Evolutionary conservation across 768 basidiomycete species (phyloP), one percentile per base, ranked within the genome.

Genomic region (Leccinum variicolor): DNA sequence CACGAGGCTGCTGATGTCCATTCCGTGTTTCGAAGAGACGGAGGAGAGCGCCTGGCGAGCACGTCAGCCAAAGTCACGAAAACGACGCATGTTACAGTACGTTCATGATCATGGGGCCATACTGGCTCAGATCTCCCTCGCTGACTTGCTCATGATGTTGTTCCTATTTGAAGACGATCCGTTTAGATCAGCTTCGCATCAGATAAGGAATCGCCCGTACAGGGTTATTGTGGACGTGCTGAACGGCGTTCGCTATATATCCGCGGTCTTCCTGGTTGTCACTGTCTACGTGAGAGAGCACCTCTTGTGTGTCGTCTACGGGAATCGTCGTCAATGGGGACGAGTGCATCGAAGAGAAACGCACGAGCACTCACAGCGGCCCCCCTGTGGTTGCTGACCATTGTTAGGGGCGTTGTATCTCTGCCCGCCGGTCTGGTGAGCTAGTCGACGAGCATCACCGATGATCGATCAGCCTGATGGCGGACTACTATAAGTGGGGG

Each of bases 301-400:
- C 89, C 54, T 87, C 81, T 3, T 85, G 77, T 19, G 86, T 71
- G 70, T 92, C 69, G 69, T 86, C 91, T 91, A 29, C 23, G 47
- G 36, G 2, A 6, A 25, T 17, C 46, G 15, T 57, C 36, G 50
- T 52, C 41, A 43, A 43, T 43, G 19, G 26, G 23, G 26, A 6
- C 57, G 61, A 36, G 54, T 61, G 49, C 59, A 56, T 45, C 34
- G 57, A 49, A 9, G 26, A 14, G 46, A 25, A 58, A 43, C 14
- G 6, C 45, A 28, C 26, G 41, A 0, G 41, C 45, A 64, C 67
- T 59, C 66, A 68, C 66, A 65, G 33, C 68, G 62, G n/a, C 66
- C 68, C 21, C 66, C 68, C 36, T 55, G 61, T 52, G 53, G 56
- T 33, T 59, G 62, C 53, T 66, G 69, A 4, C 66, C 58, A 56